Evolutionary conservation across 1,139 yeast genomes (phyloP).

Genomic region (Candida smagusa): DNA sequence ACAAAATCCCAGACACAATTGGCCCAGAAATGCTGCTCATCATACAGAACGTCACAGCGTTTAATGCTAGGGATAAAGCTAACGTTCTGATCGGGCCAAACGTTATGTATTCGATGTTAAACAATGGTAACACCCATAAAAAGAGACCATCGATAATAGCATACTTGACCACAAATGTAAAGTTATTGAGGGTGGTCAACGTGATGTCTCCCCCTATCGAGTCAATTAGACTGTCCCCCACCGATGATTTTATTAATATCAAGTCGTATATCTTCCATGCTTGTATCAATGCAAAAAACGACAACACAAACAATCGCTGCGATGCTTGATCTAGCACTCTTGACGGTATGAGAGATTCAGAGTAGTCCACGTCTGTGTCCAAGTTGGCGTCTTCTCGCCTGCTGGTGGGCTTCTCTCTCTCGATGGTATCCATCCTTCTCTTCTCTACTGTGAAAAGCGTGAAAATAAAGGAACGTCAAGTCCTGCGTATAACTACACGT

Average conservation of each 20-base stretch:
- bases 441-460: background rate
- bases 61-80: constrained; percentile 35
- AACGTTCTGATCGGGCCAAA: constrained; percentile 56
- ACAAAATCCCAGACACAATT: constrained; percentile 27
- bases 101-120: constrained; percentile 70
- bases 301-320: constrained; percentile 65
- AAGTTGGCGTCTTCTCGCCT: background rate
- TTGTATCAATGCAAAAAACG: constrained; percentile 71
- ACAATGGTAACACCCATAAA: constrained; percentile 64
- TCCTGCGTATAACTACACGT: too few species aligned
- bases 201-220: constrained; percentile 6
- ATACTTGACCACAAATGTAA: constrained; percentile 68
- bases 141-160: constrained; percentile 68
- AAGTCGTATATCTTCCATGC: constrained; percentile 80
- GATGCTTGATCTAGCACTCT: constrained; percentile 71
- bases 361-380: background rate
- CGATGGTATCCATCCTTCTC: background rate
- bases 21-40: constrained; percentile 40
- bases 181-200: constrained; percentile 37
- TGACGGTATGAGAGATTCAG: constrained; percentile 41
- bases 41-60: constrained; percentile 38
- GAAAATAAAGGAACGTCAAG: background rate
- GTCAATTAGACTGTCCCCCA: constrained; percentile 11
- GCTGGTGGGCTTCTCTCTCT: constrained; percentile 1
- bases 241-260: constrained; percentile 38